A percentile compares a stretch with the other conserved stretches of the same genome.
phyloP scores from a whole-genome alignment of 257 asterid genomes.

The Solanum chiquidenum region DNA sequence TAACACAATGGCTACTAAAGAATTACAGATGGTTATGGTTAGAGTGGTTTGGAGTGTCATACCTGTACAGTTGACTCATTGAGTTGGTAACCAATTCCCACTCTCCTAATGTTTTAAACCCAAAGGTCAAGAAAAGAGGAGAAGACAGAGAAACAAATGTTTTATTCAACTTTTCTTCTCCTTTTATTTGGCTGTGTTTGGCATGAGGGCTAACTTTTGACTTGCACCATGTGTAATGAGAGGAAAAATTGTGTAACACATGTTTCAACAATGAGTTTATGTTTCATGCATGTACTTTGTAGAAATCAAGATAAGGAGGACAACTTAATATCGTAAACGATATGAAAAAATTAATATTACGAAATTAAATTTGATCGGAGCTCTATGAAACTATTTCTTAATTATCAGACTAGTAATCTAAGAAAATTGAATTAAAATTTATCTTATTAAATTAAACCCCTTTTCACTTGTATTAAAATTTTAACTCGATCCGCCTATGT shows the following conservation, averaged over 20 bases:
- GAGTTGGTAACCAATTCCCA: slow-evolving; percentile 13
- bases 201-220: not conserved
- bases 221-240: not conserved
- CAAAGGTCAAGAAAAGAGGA: not conserved
- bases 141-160: not conserved
- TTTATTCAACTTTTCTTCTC: not conserved
- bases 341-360: not conserved
- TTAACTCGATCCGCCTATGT: not conserved
- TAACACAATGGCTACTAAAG: not conserved
- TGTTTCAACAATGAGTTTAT: not conserved
- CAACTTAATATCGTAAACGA: not conserved
- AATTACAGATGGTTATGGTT: slow-evolving; percentile 2
- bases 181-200: not conserved
- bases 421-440: not conserved
- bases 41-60: slow-evolving; percentile 4
- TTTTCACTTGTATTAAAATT: not conserved
- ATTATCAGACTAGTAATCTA: not conserved
- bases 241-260: not conserved
- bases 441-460: not conserved
- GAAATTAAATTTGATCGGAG: not conserved
- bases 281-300: not conserved
- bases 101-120: not conserved
- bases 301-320: not conserved
- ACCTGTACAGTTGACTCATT: slow-evolving; percentile 13
- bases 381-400: not conserved